Evolutionary conservation across 2,329 filamentous ascomycete species (phyloP).

Genomic region (Fusarium sp.): DNA sequence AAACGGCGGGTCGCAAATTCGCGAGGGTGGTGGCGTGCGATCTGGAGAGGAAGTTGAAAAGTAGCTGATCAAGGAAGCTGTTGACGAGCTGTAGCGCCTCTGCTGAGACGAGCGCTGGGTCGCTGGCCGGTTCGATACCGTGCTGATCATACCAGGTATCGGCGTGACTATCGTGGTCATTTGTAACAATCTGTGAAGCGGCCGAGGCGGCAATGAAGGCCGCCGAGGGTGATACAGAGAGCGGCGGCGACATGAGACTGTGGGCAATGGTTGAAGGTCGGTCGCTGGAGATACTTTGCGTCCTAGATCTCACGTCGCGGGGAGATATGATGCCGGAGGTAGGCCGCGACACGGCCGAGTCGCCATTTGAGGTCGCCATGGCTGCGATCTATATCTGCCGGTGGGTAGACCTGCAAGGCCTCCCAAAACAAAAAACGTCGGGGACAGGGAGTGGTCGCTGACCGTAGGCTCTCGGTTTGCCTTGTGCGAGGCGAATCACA

Average conservation of each 20-base stretch:
- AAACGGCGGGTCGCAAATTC: constrained; percentile 82
- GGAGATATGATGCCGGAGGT: constrained; percentile 53
- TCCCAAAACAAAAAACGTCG: constrained; percentile 30
- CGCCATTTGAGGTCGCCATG: constrained; percentile 48
- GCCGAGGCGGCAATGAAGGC: constrained; percentile 90
- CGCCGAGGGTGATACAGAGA: constrained; percentile 78
- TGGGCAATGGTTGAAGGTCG: constrained; percentile 71
- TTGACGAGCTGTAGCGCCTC: constrained; percentile 85
- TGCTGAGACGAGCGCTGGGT: constrained; percentile 78
- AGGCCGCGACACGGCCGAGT: constrained; percentile 51
- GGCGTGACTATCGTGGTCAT: constrained; percentile 82
- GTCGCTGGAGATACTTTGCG: constrained; percentile 78
- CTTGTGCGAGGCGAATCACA: constrained; percentile 39
- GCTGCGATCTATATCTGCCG: constrained; percentile 42
- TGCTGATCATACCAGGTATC: constrained; percentile 78
- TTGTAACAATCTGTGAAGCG: constrained; percentile 91
- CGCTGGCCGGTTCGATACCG: constrained; percentile 72
- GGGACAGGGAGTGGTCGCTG: constrained; percentile 34
- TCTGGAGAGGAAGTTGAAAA: constrained; percentile 88
- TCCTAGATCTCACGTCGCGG: constrained; percentile 60
- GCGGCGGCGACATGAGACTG: constrained; percentile 74
- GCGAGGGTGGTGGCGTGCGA: constrained; percentile 83
- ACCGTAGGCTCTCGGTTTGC: constrained; percentile 28
- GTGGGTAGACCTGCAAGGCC: constrained; percentile 42
- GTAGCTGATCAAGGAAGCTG: constrained; percentile 90